Evolutionary conservation across 2,329 filamentous ascomycete genomes (phyloP), one percentile per base, ranked within the genome.

Genomic region (Trichoderma koningii): DNA sequence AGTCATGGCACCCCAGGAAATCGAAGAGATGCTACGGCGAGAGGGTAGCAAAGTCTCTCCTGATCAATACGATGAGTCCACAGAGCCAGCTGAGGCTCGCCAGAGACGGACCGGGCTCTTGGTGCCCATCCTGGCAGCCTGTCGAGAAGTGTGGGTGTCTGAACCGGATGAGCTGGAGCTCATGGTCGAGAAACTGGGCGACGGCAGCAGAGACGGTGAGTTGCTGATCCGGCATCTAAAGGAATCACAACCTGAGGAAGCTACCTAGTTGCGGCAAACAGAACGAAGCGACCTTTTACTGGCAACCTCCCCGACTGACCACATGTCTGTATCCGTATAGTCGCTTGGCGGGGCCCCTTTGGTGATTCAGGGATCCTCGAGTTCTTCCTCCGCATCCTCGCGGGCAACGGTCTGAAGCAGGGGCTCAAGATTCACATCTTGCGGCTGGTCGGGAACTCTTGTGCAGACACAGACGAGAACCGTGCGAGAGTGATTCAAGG

Each of bases 381-480:
- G 21, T 85, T 87, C 74, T 85, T 86, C 69, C 76, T 87, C 17
- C 73, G 76, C 12, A 69, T 85, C 14, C 71, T 87, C 9, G 74
- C 75, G 5, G 71, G 73, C 0, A 73, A 78, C 4, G 75, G 72
- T 1, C 68, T 82, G 42, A 74, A 74, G 10, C 76, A 78, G 38
- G 71, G 76, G 1, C 75, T 87, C n/a, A 79, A 80, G 51, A 76
- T 84, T 7, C 86, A 88, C 63, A 75, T 81, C 7, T 76, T 89
- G 17, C 83, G 87, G 26, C 73, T 88, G 21, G 78, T 86, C 17
- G 87, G 86, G 15, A 89, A 89, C 71, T 83, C 84, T 10, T 88
- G 85, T 67, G 87, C 86, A 21, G 86, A 89, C 68, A 84, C 83
- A 68, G 85, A 89, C 71, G 82, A 85, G 66, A 89, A 89, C 69